Base-by-base conservation (phyloP, 2,329 filamentous ascomycete genomes). In the Onygenales sp. region DNA sequence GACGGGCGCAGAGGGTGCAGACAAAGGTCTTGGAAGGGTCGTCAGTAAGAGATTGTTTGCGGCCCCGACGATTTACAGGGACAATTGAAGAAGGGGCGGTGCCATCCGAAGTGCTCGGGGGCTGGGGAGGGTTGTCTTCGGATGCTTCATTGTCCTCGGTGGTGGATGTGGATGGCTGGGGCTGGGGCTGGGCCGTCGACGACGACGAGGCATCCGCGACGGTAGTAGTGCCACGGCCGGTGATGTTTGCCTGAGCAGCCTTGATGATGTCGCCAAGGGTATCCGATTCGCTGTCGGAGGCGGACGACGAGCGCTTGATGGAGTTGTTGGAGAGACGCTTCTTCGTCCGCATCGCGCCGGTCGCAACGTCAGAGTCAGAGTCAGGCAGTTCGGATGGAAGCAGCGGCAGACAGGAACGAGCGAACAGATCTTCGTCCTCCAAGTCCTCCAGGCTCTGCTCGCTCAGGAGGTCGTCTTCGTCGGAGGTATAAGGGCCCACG, bases 11-110 rank as follows among this genome's bases (percentile, higher is more conserved):
- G 21, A 96, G 81, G 54, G 91, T 90, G 76, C 93, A 98, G 56
- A 95, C 89, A 59, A 97, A 98, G 0, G 91, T 96, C 84, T 98
- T 98, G 65, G 89, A 94, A 1, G 93, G 93, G 65, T 98, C 93
- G 66, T 97, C 93, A 5, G 93, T 97, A 63, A 97, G 75, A 1
- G 93, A 97, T 76, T 98, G 93, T 84, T 98, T 98, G 72, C 93
- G 91, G 56, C 93, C 93, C 55, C 93, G 91, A 60, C 93, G 91
- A 73, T 89, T 95, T 62, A 87, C 82, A 8, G 86, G 86, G 7
- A 70, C 65, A 8, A 65, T 66, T 3, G 60, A 55, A 51, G 68
- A 7, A 32, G 51, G 48, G 17, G 50, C 8, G 50, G 63, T 47
- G 17, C 61, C 57, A 27, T 68, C 66, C 13, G 75, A 71, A 47